Evolutionary conservation across 2,329 filamentous ascomycete genomes (phyloP).

Genomic region (Teratosphaeria gauchensis): DNA sequence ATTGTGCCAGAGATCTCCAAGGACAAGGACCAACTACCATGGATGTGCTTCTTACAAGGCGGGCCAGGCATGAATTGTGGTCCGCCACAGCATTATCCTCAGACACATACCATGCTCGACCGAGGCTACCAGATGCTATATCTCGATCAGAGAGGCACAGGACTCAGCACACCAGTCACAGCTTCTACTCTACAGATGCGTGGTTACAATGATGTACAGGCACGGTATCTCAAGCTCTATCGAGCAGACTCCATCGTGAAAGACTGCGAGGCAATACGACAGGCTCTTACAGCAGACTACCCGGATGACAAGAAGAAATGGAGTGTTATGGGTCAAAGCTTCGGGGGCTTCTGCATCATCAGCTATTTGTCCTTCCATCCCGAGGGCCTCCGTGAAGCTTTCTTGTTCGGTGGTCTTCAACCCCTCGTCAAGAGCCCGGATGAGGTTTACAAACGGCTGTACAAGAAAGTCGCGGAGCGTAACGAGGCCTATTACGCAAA

Average conservation of each 20-base stretch:
- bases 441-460: slow-evolving; percentile 65
- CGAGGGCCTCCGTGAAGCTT: slow-evolving; percentile 67
- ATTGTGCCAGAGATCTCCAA: slow-evolving; percentile 35
- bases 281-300: slow-evolving; percentile 60
- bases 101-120: slow-evolving; percentile 62
- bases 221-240: slow-evolving; percentile 72
- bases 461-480: slow-evolving; percentile 56
- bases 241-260: slow-evolving; percentile 83
- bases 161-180: slow-evolving; percentile 71
- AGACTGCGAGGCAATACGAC: slow-evolving; percentile 78
- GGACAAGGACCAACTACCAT: slow-evolving; percentile 44
- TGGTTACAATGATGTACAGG: slow-evolving; percentile 57
- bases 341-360: slow-evolving; percentile 76
- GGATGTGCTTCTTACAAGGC: slow-evolving; percentile 68
- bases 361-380: slow-evolving; percentile 78
- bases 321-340: slow-evolving; percentile 83
- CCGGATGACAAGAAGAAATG: slow-evolving; percentile 64
- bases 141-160: slow-evolving; percentile 86
- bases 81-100: slow-evolving; percentile 61
- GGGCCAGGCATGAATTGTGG: slow-evolving; percentile 73
- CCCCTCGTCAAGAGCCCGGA: slow-evolving; percentile 64
- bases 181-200: slow-evolving; percentile 58
- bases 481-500: slow-evolving; percentile 76
- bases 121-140: slow-evolving; percentile 75
- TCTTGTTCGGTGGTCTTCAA: slow-evolving; percentile 74